Evolutionary conservation across 331 rosid genomes (phyloP), one percentile per base, ranked within the genome.

Genomic region (Malus hybrid): DNA sequence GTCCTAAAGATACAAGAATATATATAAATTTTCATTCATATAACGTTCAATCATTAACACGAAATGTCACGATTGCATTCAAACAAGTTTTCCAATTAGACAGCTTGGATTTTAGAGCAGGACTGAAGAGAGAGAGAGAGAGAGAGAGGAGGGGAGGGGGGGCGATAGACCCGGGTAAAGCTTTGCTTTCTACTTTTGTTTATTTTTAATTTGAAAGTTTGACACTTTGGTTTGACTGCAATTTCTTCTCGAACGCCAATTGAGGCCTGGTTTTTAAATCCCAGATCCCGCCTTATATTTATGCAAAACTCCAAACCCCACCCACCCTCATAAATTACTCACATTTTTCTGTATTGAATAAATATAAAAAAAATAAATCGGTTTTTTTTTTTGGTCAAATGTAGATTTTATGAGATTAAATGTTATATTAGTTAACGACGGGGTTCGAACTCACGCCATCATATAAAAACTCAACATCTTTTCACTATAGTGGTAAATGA

Each of bases 81-180:
- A 3, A 9, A 9, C 44, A 39, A 39, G 11, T 39, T 39, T 39
- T 39, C 44, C 44, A 39, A 8, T 0, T 39, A 39, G 44, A 39
- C 44, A 39, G 44, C 44, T 39, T 39, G 44, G 42, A 62, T 24
- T 18, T 64, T 29, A 52, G 63, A 28, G 64, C 13, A 48, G 64
- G 50, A 31, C 11, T 39, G 46, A 19, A n/a, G 69, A 73, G 28
- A 5, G 72, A 7, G 28, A 6, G 65, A 16, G 39, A 27, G 3
- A 24, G 24, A 24, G 24, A 24, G 1, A 24, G 24, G 24, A 24
- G 50, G 24, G 42, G 31, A 2, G 48, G 63, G 39, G 42, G 24
- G 71, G 73, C 77, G 71, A 29, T 76, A 80, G 84, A 79, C 83
- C 79, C 78, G 81, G 83, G 84, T 46, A 69, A 75, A 69, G 77